Evolutionary conservation across 306 rosid genomes (phyloP), one percentile per base, ranked within the genome.

Genomic region (Corylus avellana): DNA sequence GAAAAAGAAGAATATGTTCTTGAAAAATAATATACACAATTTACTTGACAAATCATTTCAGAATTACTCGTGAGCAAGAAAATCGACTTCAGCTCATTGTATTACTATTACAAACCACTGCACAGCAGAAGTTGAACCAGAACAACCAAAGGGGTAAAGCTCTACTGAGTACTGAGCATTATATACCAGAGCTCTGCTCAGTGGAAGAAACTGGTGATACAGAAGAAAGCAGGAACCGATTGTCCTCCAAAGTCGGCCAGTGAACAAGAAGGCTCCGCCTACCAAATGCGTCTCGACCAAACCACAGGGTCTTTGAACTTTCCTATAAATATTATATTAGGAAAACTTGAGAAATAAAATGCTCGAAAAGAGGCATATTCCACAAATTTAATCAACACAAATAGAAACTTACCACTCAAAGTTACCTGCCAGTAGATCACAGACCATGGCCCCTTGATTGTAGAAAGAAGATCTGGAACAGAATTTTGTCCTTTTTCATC

Each of bases 401-500:
- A 69, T 1, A 35, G 74, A 85, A 90, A 93, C 98, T 92, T 90
- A 89, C 92, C 98, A 75, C 85, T 80, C 77, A 37, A 47, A 72
- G 93, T 90, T 94, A 92, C 98, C 97, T 95, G 98, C 98, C 98
- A 95, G 83, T 90, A 95, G 83, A 95, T 74, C 78, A 95, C 53
- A 81, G 98, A 89, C 98, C 98, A 95, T 22, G 98, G 98, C 70
- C 98, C 98, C 82, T 89, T 87, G 71, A 95, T 86, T 35, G 56
- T 82, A 69, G 96, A 92, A 75, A 95, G 89, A 83, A 90, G 80
- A 63, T 77, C 84, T 12, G 76, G 82, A 49, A 92, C 56, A 22
- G 91, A 89, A 81, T 61, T 80, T 79, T 80, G 75, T 83, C 88
- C 85, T 46, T 82, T 73, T 69, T 50, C 61, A 51, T 70, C 83